These are phyloP conservation scores for Climacium dendroides DNA, from an alignment of 225 moss, liverwort and hornwort species.

Conservation along the genomic window DNA sequence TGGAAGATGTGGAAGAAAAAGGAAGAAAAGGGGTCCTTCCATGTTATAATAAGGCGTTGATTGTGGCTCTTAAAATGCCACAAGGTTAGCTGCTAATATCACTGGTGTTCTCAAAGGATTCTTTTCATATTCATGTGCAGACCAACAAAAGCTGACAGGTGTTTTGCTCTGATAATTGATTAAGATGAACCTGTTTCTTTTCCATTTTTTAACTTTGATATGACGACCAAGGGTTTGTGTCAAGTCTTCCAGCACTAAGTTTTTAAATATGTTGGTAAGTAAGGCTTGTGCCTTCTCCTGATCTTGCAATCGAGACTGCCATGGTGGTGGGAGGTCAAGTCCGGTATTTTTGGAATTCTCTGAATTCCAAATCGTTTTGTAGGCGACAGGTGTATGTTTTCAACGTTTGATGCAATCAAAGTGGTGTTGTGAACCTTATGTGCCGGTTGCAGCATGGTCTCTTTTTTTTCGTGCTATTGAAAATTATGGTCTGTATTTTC, in stretches of 20 bases:
- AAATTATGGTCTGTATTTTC: not conserved
- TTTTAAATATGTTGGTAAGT: not conserved
- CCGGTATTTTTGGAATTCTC: not conserved
- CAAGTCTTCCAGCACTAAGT: not conserved
- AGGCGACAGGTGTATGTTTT: not conserved
- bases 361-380: not conserved
- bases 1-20: conserved; percentile 30
- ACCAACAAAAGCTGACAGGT: not conserved
- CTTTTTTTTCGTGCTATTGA: not conserved
- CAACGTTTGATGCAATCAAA: not conserved
- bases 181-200: not conserved
- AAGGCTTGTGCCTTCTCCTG: not conserved
- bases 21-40: conserved; percentile 43
- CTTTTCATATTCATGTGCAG: not conserved
- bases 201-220: not conserved
- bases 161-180: conserved; percentile 2
- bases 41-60: conserved; percentile 39
- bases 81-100: conserved; percentile 74
- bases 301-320: not conserved
- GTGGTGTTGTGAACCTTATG: not conserved
- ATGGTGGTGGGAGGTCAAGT: not conserved
- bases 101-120: conserved; percentile 29
- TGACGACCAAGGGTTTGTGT: not conserved
- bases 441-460: not conserved
- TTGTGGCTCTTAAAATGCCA: conserved; percentile 54